These are phyloP conservation scores for Rubus parviflorus DNA, from an alignment of 306 rosid genomes.

Conservation along the genomic window DNA sequence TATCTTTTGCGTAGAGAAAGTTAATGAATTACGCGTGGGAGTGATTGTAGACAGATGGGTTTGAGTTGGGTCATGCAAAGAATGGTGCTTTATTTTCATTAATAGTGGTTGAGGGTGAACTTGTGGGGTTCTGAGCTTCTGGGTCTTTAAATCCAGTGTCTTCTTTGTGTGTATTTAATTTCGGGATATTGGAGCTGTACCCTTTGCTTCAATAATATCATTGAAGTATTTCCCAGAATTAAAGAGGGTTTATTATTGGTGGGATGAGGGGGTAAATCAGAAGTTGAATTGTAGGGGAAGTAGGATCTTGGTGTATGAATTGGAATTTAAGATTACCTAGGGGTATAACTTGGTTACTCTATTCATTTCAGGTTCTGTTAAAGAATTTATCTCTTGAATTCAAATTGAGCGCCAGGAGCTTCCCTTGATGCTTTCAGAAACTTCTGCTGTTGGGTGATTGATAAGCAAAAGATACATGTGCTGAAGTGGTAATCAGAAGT, in stretches of 20 bases:
- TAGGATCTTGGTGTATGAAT: conserved; percentile 10
- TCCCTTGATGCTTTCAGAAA: conserved; percentile 29
- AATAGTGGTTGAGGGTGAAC: conserved; percentile 16
- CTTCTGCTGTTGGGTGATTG: conserved; percentile 37
- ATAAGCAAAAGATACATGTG: not conserved
- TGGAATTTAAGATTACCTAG: too few relatives aligned
- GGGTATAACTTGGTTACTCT: conserved; percentile 20
- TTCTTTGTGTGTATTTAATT: conserved; percentile 19
- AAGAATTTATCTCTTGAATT: conserved; percentile 23
- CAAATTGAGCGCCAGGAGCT: conserved; percentile 23
- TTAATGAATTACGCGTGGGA: conserved; percentile 21
- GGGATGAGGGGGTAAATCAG: conserved; percentile 6
- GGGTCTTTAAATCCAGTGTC: conserved; percentile 26
- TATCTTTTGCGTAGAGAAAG: conserved; percentile 29
- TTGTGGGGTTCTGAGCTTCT: conserved; percentile 32
- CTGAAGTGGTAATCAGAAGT: conserved; percentile 14
- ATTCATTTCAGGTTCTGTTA: conserved; percentile 3
- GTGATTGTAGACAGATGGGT: conserved; percentile 30
- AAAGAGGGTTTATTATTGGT: not conserved
- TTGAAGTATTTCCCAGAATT: conserved; percentile 11
- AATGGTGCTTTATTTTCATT: conserved; percentile 28
- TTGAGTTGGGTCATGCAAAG: conserved; percentile 34
- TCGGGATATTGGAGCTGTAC: conserved; percentile 14
- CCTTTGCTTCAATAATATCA: conserved; percentile 9
- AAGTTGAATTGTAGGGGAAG: conserved; percentile 21